Conservation (phyloP, 441 rosid genomes). For the Metrosideros polymorpha region DNA sequence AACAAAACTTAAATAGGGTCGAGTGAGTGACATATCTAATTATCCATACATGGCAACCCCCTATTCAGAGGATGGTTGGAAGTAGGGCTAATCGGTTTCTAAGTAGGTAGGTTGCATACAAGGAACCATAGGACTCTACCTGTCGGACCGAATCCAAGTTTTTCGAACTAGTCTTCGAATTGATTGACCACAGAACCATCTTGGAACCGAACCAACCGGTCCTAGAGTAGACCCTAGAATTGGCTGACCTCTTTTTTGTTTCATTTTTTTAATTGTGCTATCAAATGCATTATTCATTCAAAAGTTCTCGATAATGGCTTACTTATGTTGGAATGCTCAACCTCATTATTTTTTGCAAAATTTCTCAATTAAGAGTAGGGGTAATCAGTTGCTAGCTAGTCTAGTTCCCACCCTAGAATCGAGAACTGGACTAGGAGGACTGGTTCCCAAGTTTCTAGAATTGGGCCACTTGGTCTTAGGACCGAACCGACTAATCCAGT, state of each 20-base stretch:
- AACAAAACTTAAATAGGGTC: neutral
- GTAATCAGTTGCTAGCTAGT: no score
- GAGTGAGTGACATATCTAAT: neutral
- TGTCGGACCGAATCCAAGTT: fast-evolving
- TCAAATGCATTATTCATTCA: neutral
- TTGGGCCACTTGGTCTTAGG: no score
- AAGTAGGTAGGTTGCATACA: neutral
- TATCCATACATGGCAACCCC: neutral
- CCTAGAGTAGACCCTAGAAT: neutral
- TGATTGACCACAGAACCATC: neutral
- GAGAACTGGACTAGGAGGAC: no score
- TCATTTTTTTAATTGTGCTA: neutral
- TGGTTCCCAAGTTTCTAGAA: no score
- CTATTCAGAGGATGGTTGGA: neutral
- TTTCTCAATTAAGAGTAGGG: no score
- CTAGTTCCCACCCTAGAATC: no score
- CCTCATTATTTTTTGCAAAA: neutral
- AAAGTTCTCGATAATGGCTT: neutral
- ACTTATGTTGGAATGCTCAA: neutral
- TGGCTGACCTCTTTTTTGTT: neutral
- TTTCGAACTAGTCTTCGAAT: neutral
- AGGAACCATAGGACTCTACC: neutral
- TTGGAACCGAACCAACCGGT: neutral
- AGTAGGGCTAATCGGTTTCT: neutral
- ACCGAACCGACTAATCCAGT: no score